Conservation (phyloP, 2,329 filamentous ascomycete species). For the Ambrosiella beaveri region DNA sequence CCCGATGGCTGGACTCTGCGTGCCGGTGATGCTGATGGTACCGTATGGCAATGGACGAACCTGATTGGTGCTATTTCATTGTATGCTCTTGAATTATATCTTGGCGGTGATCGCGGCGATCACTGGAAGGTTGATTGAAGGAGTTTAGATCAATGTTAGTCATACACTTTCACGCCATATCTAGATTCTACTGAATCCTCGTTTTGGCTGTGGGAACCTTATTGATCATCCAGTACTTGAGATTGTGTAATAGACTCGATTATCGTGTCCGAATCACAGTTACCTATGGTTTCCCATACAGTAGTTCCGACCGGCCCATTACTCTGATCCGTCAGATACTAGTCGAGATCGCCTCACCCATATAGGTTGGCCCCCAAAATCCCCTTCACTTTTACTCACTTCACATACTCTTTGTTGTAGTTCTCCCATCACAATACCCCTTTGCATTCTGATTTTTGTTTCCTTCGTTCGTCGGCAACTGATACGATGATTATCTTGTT, state of each 20-base stretch:
- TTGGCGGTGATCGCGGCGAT: conserved; percentile 69
- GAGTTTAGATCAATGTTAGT: not conserved
- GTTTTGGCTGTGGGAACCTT: too few species aligned
- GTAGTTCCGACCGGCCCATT: too few species aligned
- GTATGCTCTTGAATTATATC: conserved; percentile 78
- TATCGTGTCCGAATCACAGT: too few species aligned
- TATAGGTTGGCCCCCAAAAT: too few species aligned
- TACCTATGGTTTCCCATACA: too few species aligned
- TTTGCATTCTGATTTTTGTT: not conserved
- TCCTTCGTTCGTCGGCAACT: not conserved
- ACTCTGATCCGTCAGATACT: too few species aligned
- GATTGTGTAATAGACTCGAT: too few species aligned
- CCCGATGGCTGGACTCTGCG: conserved; percentile 69
- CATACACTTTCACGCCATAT: not conserved
- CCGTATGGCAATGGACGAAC: conserved; percentile 88
- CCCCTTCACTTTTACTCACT: not conserved
- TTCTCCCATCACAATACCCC: conserved; percentile 1
- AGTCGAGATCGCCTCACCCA: too few species aligned
- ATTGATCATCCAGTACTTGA: too few species aligned
- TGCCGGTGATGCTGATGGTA: conserved; percentile 66
- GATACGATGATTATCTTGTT: conserved; percentile 9
- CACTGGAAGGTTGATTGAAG: conserved; percentile 89
- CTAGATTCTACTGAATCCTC: not conserved
- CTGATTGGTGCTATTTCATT: conserved; percentile 73
- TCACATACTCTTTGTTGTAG: not conserved